Conservation (phyloP, 257 asterid genomes). For the Penstemon newberryi region DNA sequence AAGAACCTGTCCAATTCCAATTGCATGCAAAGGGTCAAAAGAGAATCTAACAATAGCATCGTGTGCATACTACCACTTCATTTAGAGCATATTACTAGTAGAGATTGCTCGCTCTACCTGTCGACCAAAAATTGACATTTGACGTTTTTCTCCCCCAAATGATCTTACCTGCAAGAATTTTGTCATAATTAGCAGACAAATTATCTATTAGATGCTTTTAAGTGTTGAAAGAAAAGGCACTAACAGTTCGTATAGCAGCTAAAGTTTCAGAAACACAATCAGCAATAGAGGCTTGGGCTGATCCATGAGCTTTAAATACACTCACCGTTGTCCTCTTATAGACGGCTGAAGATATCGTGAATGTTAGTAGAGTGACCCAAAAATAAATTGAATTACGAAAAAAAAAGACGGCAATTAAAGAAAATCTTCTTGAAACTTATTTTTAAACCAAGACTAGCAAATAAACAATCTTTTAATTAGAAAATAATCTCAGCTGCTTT, state of each 20-base stretch:
- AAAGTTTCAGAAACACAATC: slow-evolving; percentile 84
- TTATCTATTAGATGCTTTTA: slow-evolving; percentile 17
- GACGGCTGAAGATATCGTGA: slow-evolving; percentile 52
- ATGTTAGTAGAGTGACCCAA: slow-evolving; percentile 30
- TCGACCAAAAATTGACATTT: slow-evolving; percentile 78
- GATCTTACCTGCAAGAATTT: slow-evolving; percentile 76
- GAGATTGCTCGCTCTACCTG: slow-evolving; percentile 47
- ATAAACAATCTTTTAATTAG: slow-evolving; percentile 10
- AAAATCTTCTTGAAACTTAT: neutral
- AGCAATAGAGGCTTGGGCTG: slow-evolving; percentile 86
- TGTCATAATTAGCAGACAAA: slow-evolving; percentile 19
- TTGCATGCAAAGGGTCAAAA: slow-evolving; percentile 21
- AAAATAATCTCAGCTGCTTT: slow-evolving; percentile 11
- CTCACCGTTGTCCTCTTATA: slow-evolving; percentile 89
- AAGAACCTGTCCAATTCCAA: slow-evolving; percentile 59
- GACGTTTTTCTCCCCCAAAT: slow-evolving; percentile 93
- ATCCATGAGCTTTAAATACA: slow-evolving; percentile 91
- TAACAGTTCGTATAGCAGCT: slow-evolving; percentile 93
- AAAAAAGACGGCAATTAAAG: neutral
- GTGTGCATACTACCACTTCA: neutral
- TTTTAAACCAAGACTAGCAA: slow-evolving; percentile 6
- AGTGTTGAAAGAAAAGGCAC: slow-evolving; percentile 27
- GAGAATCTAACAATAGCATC: slow-evolving; percentile 13
- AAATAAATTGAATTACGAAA: slow-evolving; percentile 14
- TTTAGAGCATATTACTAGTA: slow-evolving; percentile 9